Evolutionary conservation across 1,284 basidiomycete genomes (phyloP), one percentile per base, ranked within the genome.

Genomic region (Afroboletus lepidellus): DNA sequence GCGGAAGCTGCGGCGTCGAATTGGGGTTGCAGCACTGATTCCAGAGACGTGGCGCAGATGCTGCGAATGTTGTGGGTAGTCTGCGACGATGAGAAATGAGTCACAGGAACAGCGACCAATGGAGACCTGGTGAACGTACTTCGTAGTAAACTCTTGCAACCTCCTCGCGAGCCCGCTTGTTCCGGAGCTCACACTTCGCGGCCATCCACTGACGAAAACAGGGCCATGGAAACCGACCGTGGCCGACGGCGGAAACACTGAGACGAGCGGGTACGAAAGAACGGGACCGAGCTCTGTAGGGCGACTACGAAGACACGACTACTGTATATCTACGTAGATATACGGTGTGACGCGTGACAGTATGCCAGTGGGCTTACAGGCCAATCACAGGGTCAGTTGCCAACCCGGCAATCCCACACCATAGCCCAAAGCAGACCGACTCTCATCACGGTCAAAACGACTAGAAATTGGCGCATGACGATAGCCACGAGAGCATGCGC

Each of bases 311-410:
- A n/a, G n/a, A n/a, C n/a, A n/a, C n/a, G n/a, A n/a, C n/a, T n/a
- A n/a, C n/a, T n/a, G n/a, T n/a, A n/a, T n/a, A n/a, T n/a, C n/a
- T n/a, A n/a, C n/a, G n/a, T n/a, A n/a, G n/a, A n/a, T n/a, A n/a
- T n/a, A n/a, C n/a, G n/a, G n/a, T n/a, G n/a, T n/a, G n/a, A n/a
- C n/a, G n/a, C n/a, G n/a, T n/a, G n/a, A n/a, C n/a, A n/a, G n/a
- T n/a, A n/a, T n/a, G n/a, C n/a, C n/a, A n/a, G n/a, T n/a, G n/a
- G n/a, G n/a, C n/a, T n/a, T n/a, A n/a, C n/a, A n/a, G n/a, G n/a
- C n/a, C n/a, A n/a, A n/a, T n/a, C n/a, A n/a, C 18, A 99, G 80
- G 0, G 95, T 97, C 54, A 99, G 77, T 72, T 97, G 86, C 96
- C 96, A 99, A 0, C 93, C n/a, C n/a, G n/a, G n/a, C n/a, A n/a